These are phyloP conservation scores for Eimeria tenella DNA, from an alignment of 169 alveolate species.

Conservation along the genomic window DNA sequence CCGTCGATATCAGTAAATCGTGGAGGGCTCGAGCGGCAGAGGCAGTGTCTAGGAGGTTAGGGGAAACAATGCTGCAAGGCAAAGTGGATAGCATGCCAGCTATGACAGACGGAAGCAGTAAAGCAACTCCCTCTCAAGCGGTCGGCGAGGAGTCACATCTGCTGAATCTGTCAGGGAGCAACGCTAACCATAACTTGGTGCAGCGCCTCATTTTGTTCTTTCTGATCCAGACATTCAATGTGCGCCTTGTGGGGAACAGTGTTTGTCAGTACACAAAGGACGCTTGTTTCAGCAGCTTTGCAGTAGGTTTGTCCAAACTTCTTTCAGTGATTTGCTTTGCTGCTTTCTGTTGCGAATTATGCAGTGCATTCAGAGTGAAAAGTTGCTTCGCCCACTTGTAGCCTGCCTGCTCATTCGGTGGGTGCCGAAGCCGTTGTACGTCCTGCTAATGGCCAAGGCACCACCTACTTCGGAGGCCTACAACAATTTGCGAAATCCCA, in stretches of 20 bases:
- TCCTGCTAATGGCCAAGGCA: slow-evolving; percentile 50
- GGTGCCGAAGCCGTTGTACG: slow-evolving; percentile 30
- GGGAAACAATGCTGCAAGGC: background rate
- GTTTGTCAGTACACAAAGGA: background rate
- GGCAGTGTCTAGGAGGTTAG: slow-evolving; percentile 37
- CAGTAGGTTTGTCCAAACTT: background rate
- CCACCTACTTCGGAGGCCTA: slow-evolving; percentile 27
- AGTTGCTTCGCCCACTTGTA: slow-evolving; percentile 29
- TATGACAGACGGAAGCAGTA: slow-evolving; percentile 2
- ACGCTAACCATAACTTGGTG: slow-evolving; percentile 1
- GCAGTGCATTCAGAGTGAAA: slow-evolving; percentile 65
- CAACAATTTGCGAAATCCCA: slow-evolving; percentile 57
- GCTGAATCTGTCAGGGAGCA: background rate
- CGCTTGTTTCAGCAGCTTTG: background rate
- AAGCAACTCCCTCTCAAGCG: background rate
- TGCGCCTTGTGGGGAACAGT: slow-evolving; percentile 11
- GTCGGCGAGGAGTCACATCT: background rate
- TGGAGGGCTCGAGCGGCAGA: slow-evolving; percentile 70
- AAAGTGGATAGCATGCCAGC: background rate
- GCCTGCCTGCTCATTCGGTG: slow-evolving; percentile 29
- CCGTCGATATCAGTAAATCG: slow-evolving; percentile 27
- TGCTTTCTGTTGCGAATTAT: background rate
- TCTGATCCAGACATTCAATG: slow-evolving; percentile 54
- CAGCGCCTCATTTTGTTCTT: slow-evolving; percentile 45
- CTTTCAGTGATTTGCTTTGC: no score